Evolutionary conservation across 2,329 filamentous ascomycete genomes (phyloP).

Genomic region (Monosporascus cannonballus): DNA sequence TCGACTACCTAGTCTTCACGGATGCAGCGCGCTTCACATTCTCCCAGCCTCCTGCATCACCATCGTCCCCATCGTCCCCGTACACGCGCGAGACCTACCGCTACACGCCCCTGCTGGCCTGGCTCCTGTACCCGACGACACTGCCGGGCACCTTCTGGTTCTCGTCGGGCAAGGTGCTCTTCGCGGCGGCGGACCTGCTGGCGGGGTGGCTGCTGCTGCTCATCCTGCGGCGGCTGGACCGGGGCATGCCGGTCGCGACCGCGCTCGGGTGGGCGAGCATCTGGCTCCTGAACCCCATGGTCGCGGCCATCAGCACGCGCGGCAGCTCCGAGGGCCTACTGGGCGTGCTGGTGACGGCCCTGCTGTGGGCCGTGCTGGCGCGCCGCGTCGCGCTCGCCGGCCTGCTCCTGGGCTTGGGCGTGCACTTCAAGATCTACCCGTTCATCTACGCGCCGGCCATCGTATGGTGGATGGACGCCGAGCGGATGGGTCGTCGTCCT

Average conservation of each 20-base stretch:
- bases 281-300: constrained; percentile 97
- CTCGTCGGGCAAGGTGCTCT: constrained; percentile 80
- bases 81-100: constrained; percentile 92
- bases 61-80: constrained; percentile 68
- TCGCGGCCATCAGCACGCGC: constrained; percentile 90
- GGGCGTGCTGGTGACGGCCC: constrained; percentile 73
- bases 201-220: constrained; percentile 60
- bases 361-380: constrained; percentile 75
- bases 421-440: constrained; percentile 98
- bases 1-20: constrained; percentile 98
- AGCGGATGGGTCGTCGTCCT: constrained; percentile 29
- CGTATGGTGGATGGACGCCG: constrained; percentile 70
- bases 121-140: constrained; percentile 79
- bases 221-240: constrained; percentile 30
- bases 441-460: constrained; percentile 88
- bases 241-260: constrained; percentile 39
- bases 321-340: constrained; percentile 90
- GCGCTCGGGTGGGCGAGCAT: constrained; percentile 76
- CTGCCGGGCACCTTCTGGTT: constrained; percentile 48
- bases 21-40: constrained; percentile 72
- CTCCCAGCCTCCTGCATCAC: not conserved
- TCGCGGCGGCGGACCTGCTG: constrained; percentile 75
- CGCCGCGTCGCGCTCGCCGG: constrained; percentile 61
- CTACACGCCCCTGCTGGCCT: constrained; percentile 90
- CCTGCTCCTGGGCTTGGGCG: constrained; percentile 69